These are phyloP conservation scores for Rubia balearica DNA, from an alignment of 305 asterid genomes.

Conservation along the genomic window DNA sequence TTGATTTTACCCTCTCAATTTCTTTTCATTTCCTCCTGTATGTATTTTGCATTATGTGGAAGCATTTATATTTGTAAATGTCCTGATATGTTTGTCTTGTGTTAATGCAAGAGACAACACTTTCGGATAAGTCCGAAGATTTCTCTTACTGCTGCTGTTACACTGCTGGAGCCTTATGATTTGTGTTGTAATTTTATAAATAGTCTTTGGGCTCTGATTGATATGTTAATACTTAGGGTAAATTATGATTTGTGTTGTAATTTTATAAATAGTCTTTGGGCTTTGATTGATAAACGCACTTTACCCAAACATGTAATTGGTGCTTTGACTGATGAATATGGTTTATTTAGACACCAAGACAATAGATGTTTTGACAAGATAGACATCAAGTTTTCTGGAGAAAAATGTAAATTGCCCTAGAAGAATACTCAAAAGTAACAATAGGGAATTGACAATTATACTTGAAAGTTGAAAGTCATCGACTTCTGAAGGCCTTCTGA, in stretches of 20 bases:
- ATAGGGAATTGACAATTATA: not conserved
- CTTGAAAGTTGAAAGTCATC: not conserved
- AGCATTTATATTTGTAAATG: not conserved
- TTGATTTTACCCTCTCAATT: not conserved
- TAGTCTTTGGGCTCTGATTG: not conserved
- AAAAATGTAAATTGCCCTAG: too few relatives aligned
- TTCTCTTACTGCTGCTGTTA: not conserved
- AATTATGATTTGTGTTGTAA: not conserved
- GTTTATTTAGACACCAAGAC: too few relatives aligned
- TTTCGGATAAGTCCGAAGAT: not conserved
- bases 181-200: not conserved
- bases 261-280: not conserved
- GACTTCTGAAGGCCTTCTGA: too few relatives aligned
- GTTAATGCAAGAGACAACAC: not conserved
- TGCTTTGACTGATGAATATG: too few relatives aligned
- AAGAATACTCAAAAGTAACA: too few relatives aligned
- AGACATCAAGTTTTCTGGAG: not conserved
- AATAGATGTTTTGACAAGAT: not conserved
- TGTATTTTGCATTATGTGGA: not conserved
- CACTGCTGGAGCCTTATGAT: not conserved
- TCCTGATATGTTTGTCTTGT: not conserved
- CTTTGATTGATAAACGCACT: not conserved
- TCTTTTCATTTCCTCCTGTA: not conserved
- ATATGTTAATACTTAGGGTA: not conserved
- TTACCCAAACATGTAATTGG: too few relatives aligned